Base-by-base conservation (phyloP, 176 grass and related monocot species). In the Bonia amplexicaulis region DNA sequence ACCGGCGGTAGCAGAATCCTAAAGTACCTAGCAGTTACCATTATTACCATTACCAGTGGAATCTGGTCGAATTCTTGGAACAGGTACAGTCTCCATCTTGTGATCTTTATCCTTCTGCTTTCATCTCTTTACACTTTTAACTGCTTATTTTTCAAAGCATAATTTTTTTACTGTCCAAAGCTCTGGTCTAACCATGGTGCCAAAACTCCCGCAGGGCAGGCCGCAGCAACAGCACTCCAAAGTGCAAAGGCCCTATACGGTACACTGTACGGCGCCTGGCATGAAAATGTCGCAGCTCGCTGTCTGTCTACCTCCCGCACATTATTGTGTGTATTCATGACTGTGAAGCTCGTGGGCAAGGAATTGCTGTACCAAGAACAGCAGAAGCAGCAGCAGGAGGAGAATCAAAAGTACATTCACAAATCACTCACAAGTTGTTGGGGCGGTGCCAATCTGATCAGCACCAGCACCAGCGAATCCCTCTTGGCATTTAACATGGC, bases 41-140 rank as follows among this genome's bases (percentile, higher is more conserved):
- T 69, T 82, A 25, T 69, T 75, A 82, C 60, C 85, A 64, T 69
- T 82, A 25, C 23, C 62, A 37, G 78, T 40, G 69, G 69, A 67
- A 63, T 61, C 23, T 29, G 31, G 69, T 26, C 64, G 40, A 39
- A 42, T 87, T 80, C 77, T 80, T 45, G 26, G 59, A 23, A 19
- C 29, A 55, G 65, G 65, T 73, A 57, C 13, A 41, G 39, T 45
- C 61, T 61, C 40, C 57, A 72, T 78, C 73, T 29, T 47, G 47
- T 77, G 46, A 14, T 58, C 66, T 40, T 68, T 23, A 17, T 47
- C 41, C 0, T 59, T 37, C 15, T 26, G 29, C 66, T 86, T 83
- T 78, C 67, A 51, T 74, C 68, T 46, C 74, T 79, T 83, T 79
- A 65, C 14, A 48, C 78, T 90, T 90, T 90, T 86, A 73, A 71